Conservation (phyloP, 208 protist genomes). For the Borovskyia barvae region DNA sequence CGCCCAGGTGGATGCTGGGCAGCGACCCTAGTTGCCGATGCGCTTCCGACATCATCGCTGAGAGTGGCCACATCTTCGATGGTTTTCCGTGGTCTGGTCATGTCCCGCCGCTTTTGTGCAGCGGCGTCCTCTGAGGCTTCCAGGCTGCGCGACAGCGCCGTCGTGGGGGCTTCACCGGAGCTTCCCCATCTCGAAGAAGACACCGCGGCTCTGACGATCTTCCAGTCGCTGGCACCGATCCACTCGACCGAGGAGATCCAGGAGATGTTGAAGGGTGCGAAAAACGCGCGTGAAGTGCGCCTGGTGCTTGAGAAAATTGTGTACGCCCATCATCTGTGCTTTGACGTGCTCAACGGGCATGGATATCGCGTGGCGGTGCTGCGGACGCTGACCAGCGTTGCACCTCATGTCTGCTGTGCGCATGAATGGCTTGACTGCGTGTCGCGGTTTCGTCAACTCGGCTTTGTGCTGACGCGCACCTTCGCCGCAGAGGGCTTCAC, state of each 20-base stretch:
- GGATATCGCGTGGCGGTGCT: constrained; percentile 77
- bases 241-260: constrained; percentile 47
- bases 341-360: constrained; percentile 83
- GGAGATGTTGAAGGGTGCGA: constrained; percentile 57
- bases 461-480: constrained; percentile 81
- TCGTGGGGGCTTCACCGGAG: too few relatives aligned
- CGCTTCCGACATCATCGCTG: too few relatives aligned
- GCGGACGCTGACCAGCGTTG: constrained; percentile 60
- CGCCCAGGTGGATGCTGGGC: too few relatives aligned
- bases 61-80: too few relatives aligned
- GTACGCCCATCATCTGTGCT: constrained; percentile 69
- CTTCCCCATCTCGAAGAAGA: constrained; percentile 26
- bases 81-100: too few relatives aligned
- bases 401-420: constrained; percentile 48
- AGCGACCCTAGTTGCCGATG: too few relatives aligned
- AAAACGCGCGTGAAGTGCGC: constrained; percentile 74
- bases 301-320: constrained; percentile 69
- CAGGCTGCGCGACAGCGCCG: too few relatives aligned
- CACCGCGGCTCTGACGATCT: constrained; percentile 26
- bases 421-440: constrained; percentile 84
- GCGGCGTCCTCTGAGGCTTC: too few relatives aligned
- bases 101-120: too few relatives aligned
- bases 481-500: constrained; percentile 82
- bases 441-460: constrained; percentile 57
- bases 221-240: constrained; percentile 50